phyloP scores from a whole-genome alignment of 768 basidiomycete genomes.

The Calocera viscosa region DNA sequence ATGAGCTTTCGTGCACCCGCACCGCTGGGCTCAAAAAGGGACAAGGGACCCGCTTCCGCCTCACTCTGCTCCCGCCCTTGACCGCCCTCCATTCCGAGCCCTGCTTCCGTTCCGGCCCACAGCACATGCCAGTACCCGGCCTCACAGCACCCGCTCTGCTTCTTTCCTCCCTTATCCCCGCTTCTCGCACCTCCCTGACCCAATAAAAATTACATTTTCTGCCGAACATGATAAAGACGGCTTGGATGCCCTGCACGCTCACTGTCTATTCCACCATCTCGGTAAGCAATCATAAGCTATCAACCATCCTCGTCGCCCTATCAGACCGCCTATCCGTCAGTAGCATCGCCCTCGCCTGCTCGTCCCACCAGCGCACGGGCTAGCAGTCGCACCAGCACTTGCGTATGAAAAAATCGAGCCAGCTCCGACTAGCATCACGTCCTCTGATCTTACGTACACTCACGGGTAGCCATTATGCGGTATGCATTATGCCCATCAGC shows the following conservation, averaged over 20 bases:
- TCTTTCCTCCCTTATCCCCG: constrained; percentile 2
- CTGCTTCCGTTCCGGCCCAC: neutral
- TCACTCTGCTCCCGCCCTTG: neutral
- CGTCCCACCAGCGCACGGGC: neutral
- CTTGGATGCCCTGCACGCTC: too few relatives aligned
- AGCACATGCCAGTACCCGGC: neutral
- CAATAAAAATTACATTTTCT: neutral
- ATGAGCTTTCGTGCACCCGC: neutral
- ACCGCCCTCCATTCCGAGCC: neutral
- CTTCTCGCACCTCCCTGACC: neutral
- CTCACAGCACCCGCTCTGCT: neutral
- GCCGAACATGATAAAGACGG: neutral
- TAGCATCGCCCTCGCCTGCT: too few relatives aligned
- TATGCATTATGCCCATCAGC: too few relatives aligned
- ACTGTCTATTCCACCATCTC: too few relatives aligned
- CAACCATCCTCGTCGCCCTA: too few relatives aligned
- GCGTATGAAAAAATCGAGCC: too few relatives aligned
- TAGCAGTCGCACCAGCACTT: too few relatives aligned
- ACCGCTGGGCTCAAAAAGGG: neutral
- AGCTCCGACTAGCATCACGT: too few relatives aligned
- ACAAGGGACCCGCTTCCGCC: neutral
- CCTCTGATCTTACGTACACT: too few relatives aligned
- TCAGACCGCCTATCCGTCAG: neutral
- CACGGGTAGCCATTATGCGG: too few relatives aligned
- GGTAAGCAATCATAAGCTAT: too few relatives aligned